Evolutionary conservation across 176 grass and related monocot species (phyloP).

Genomic region (Phoenix dactylifera): DNA sequence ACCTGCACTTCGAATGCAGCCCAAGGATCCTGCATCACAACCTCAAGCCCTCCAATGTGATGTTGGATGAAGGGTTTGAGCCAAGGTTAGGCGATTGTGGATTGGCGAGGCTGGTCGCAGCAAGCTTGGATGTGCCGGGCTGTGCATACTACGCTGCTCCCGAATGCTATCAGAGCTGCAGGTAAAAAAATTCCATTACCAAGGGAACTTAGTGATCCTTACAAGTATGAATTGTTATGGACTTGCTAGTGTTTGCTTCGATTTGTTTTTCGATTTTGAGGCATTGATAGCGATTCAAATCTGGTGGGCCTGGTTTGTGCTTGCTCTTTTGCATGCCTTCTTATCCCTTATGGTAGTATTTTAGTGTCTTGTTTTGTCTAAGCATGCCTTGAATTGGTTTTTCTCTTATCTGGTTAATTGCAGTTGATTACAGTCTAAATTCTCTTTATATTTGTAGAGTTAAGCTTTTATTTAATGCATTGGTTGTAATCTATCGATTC

Average conservation of each 20-base stretch:
- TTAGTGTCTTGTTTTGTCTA: neutral
- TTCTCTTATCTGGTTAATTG: no score
- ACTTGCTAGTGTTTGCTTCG: neutral
- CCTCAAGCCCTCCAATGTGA: constrained; percentile 73
- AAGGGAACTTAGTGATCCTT: neutral
- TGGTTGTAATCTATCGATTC: no score
- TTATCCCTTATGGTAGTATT: no score
- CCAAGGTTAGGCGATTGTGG: constrained; percentile 63
- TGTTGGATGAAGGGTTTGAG: constrained; percentile 75
- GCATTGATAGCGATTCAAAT: no score
- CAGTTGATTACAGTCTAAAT: no score
- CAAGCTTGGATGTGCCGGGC: constrained; percentile 10
- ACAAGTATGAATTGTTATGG: neutral
- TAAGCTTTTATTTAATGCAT: no score
- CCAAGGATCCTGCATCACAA: constrained; percentile 67
- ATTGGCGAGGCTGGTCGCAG: constrained; percentile 37
- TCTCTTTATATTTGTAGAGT: no score
- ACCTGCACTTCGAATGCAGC: constrained; percentile 82
- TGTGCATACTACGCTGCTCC: constrained; percentile 49
- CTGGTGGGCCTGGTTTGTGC: no score
- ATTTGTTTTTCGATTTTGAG: no score
- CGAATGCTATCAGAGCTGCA: constrained; percentile 77
- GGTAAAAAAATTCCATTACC: constrained; percentile 22
- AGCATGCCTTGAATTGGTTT: no score
- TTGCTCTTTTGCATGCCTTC: no score